Base-by-base conservation (phyloP, 2,329 filamentous ascomycete species). In the Trichoderma gracile region DNA sequence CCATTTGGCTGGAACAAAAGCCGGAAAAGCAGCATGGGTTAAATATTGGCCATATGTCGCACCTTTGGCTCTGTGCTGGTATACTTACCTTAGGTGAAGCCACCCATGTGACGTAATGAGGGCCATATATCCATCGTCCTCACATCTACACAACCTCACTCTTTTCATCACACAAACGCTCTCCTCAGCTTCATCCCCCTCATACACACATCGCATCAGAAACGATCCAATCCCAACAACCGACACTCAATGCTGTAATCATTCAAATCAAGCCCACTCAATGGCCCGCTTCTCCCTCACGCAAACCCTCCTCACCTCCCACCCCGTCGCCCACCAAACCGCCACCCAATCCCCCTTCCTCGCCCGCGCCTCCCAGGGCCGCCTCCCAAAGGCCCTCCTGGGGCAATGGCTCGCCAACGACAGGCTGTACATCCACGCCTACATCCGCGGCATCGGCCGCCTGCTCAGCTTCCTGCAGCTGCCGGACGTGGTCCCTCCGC, bases 361-460 rank as follows among this genome's bases (percentile, higher is more conserved):
- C 58, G 80, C 79, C 12, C 81, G 85, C 54, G 89, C 89, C 6
- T 88, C 88, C 15, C 79, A 81, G 63, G 89, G 89, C 23, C 83
- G 81, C 0, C 78, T 90, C 19, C 78, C 84, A 19, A 85, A 85
- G 55, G 71, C 78, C 0, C 76, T 80, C 1, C 78, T 92, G 12
- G 82, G 83, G 21, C 80, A 82, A 73, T 92, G 89, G 89, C 84
- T 92, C 49, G 84, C 86, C 14, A 89, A 91, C 74, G 89, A 92
- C 74, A 81, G 86, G 9, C 83, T 92, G 65, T 90, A 91, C 75
- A 86, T 89, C 40, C 87, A 90, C 68, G 84, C 85, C 57, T 90
- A 91, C 75, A 84, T 91, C 69, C 81, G 83, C 27, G 90, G 89
- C 69, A 84, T 87, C 23, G 88, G 88, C 9, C 78, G 81, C n/a